Conservation (phyloP, 2,329 filamentous ascomycete species). For the Magnaporthiopsis rhizophila region DNA sequence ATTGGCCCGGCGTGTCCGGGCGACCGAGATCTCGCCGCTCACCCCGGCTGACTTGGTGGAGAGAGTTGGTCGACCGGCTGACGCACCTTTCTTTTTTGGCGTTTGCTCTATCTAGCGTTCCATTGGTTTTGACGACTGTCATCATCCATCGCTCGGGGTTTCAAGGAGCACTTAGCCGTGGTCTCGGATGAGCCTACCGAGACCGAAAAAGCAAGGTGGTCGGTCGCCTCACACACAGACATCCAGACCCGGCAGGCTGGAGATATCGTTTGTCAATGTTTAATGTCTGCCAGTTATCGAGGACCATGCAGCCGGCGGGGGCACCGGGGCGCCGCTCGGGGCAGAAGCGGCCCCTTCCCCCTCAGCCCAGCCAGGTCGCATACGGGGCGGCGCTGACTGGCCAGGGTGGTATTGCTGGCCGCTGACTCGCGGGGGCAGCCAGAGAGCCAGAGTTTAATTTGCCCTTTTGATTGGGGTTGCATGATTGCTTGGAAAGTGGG, state of each 20-base stretch:
- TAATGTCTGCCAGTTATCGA: too few relatives aligned
- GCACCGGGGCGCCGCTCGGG: too few relatives aligned
- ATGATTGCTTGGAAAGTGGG: background rate
- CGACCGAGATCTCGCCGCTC: background rate
- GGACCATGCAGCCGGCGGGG: too few relatives aligned
- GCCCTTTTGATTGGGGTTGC: background rate
- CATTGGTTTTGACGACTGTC: too few relatives aligned
- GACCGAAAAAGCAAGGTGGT: background rate
- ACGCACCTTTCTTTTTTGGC: too few relatives aligned
- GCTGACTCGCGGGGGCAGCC: background rate
- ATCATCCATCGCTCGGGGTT: too few relatives aligned
- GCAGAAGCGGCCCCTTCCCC: too few relatives aligned
- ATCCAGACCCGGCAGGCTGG: background rate
- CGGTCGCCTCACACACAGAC: too few relatives aligned
- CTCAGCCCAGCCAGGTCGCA: background rate
- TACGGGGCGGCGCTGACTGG: background rate
- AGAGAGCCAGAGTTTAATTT: background rate
- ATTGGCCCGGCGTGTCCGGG: background rate
- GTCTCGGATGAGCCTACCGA: too few relatives aligned
- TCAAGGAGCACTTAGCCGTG: too few relatives aligned
- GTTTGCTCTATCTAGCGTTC: too few relatives aligned
- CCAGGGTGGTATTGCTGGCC: background rate
- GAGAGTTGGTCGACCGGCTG: too few relatives aligned
- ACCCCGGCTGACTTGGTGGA: background rate
- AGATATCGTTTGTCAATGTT: background rate